Percentiles rank a stretch among this genome's conserved stretches.
These are phyloP conservation scores for Phaeoacremonium minimum DNA, from an alignment of 2,329 filamentous ascomycete species.

Conservation along the genomic window DNA sequence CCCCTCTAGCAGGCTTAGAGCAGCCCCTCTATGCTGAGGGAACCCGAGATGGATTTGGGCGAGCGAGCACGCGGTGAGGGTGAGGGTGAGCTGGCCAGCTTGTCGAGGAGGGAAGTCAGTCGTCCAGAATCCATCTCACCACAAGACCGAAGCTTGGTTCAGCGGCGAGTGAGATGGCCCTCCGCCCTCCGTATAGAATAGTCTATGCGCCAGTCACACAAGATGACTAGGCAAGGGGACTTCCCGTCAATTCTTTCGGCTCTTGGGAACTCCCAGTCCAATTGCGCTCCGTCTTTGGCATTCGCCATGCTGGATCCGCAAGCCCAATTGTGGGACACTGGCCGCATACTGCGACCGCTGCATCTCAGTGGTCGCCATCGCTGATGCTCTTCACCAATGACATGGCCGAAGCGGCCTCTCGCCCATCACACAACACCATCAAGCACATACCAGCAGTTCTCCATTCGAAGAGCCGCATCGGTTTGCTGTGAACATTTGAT, in stretches of 20 bases:
- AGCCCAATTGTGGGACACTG: constrained; percentile 5
- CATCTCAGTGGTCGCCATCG: constrained; percentile 7
- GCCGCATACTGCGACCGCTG: constrained; percentile 1
- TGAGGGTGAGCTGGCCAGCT: no score
- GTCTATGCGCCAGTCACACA: no score
- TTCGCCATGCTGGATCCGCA: constrained; percentile 1
- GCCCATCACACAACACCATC: neutral
- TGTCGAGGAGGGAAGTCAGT: no score
- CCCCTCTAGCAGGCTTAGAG: no score
- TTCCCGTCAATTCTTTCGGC: neutral
- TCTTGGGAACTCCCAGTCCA: constrained; percentile 2
- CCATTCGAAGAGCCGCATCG: constrained; percentile 7
- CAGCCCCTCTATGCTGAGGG: no score
- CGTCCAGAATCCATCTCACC: no score
- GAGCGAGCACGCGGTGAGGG: no score
- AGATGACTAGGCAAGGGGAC: no score
- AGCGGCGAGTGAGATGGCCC: no score
- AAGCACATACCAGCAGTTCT: constrained; percentile 12
- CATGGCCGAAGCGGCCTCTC: neutral
- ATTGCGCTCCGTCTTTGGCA: constrained; percentile 1
- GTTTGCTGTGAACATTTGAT: neutral
- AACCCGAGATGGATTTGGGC: no score
- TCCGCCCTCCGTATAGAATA: no score
- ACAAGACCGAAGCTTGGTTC: no score
- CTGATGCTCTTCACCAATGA: constrained; percentile 7